Conservation (phyloP, 441 rosid genomes). For the Theobroma grandiflorum region DNA sequence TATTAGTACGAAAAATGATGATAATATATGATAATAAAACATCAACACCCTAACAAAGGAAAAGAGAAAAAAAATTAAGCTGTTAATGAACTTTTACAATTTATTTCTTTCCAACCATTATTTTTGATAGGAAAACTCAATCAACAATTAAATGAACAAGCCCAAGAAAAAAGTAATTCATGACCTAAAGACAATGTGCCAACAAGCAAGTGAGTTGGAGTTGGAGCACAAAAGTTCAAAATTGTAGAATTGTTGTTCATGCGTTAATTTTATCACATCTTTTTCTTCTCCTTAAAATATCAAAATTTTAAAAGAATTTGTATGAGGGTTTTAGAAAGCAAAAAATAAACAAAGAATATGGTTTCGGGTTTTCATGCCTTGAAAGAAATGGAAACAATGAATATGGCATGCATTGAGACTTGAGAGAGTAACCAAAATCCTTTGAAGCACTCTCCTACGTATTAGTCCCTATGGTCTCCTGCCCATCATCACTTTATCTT, state of each 20-base stretch:
- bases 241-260: not conserved
- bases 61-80: too few species aligned
- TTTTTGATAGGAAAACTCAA: conserved; percentile 1
- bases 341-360: conserved; percentile 15
- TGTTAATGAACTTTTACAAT: not conserved
- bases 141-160: conserved; percentile 10
- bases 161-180: not conserved
- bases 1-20: too few species aligned
- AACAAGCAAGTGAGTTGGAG: not conserved
- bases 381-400: conserved; percentile 15
- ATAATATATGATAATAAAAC: too few species aligned
- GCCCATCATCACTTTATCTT: conserved; percentile 14
- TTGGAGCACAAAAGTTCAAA: not conserved
- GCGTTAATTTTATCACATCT: not conserved
- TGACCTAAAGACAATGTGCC: not conserved
- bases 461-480: conserved; percentile 25
- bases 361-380: not conserved
- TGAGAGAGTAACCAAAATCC: conserved; percentile 17
- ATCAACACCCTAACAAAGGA: too few species aligned
- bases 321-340: too few species aligned
- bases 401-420: conserved; percentile 17
- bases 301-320: not conserved
- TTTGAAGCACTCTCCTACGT: conserved; percentile 12
- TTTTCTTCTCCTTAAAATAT: not conserved
- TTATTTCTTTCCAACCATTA: not conserved